Evolutionary conservation across 805 yeast species (phyloP).

Genomic region (Priceomyces melissophilus): DNA sequence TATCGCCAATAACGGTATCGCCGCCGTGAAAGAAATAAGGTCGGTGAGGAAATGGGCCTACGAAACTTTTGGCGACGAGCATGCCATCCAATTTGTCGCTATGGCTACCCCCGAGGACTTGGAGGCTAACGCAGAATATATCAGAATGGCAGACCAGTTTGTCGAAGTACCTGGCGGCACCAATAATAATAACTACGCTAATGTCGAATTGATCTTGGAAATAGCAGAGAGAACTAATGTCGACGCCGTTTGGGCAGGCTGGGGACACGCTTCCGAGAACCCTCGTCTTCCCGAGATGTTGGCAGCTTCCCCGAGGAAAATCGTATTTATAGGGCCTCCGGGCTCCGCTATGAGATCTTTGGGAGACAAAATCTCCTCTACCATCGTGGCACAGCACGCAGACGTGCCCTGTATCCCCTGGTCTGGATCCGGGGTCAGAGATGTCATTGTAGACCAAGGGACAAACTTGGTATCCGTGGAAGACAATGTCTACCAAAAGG

Average conservation of each 20-base stretch:
- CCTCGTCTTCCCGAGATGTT: conserved; percentile 90
- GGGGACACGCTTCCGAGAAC: conserved; percentile 99
- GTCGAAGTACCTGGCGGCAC: conserved; percentile 99
- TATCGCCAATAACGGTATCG: conserved; percentile 98
- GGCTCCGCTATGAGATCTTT: conserved; percentile 99
- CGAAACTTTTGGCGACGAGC: conserved; percentile 96
- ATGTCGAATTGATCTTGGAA: conserved; percentile 95
- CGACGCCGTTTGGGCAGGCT: conserved; percentile 99
- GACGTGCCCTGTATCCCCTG: conserved; percentile 98
- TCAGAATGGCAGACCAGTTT: conserved; percentile 98
- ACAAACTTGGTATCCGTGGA: conserved; percentile 86
- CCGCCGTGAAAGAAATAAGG: conserved; percentile 97
- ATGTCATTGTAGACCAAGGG: conserved; percentile 63
- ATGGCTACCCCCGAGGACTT: conserved; percentile 99
- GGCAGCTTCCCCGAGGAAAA: conserved; percentile 87
- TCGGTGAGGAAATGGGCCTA: conserved; percentile 98
- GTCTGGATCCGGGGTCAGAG: conserved; percentile 97
- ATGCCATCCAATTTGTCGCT: conserved; percentile 88
- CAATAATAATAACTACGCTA: conserved; percentile 96
- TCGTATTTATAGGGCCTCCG: conserved; percentile 97
- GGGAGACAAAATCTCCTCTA: conserved; percentile 97
- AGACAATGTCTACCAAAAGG: conserved; percentile 78
- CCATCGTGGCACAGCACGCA: conserved; percentile 99
- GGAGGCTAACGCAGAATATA: conserved; percentile 94
- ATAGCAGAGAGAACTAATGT: conserved; percentile 94